These are phyloP conservation scores for Anethum foeniculum DNA, from an alignment of 140 eudicot genomes.

Conservation along the genomic window DNA sequence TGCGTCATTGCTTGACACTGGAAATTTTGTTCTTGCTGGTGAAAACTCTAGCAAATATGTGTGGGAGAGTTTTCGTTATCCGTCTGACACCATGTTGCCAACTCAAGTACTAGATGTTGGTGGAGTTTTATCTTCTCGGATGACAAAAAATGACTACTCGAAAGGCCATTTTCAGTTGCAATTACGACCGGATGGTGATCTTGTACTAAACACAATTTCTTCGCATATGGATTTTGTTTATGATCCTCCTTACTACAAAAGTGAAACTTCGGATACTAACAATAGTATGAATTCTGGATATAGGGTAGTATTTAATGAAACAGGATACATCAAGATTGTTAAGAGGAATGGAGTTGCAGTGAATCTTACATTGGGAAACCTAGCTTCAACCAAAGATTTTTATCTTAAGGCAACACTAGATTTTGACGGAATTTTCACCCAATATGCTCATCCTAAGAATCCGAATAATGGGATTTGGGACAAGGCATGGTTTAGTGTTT, in stretches of 20 bases:
- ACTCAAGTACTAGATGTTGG: not conserved
- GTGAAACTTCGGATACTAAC: not conserved
- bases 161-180: not conserved
- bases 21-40: not conserved
- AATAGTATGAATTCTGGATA: not conserved
- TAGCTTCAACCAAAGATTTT: not conserved
- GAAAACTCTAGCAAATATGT: not conserved
- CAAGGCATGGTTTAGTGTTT: not conserved
- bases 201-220: not conserved
- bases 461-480: slow-evolving; percentile 6
- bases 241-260: slow-evolving; percentile 7
- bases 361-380: not conserved
- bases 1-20: not conserved
- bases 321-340: slow-evolving; percentile 1
- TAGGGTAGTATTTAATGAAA: not conserved
- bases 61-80: slow-evolving; percentile 4
- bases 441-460: slow-evolving; percentile 3
- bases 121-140: not conserved
- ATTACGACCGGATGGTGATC: not conserved
- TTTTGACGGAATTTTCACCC: not conserved
- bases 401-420: not conserved
- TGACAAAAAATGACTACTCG: not conserved
- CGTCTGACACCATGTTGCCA: slow-evolving; percentile 1
- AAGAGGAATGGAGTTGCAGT: slow-evolving; percentile 3
- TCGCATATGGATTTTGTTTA: not conserved